These are phyloP conservation scores for Fusarium palustre DNA, from an alignment of 2,329 filamentous ascomycete genomes.

Conservation along the genomic window DNA sequence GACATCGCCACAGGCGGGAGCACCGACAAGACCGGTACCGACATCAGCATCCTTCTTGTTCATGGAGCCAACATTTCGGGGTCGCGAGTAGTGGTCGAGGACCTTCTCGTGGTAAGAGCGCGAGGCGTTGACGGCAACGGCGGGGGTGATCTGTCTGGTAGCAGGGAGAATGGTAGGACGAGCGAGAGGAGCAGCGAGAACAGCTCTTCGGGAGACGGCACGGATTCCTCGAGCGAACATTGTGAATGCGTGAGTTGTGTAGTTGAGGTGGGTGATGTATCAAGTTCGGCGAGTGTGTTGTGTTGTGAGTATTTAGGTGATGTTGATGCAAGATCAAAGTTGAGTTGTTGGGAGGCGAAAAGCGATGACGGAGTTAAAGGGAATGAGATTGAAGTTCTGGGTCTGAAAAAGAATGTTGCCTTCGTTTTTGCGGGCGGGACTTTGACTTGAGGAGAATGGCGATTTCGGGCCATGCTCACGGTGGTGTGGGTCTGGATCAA, in stretches of 20 bases:
- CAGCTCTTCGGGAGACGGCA: conserved; percentile 58
- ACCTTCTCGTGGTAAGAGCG: conserved; percentile 67
- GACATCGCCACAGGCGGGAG: conserved; percentile 89
- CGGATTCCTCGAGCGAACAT: conserved; percentile 63
- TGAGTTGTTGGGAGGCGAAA: conserved; percentile 40
- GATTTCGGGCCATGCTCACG: conserved; percentile 47
- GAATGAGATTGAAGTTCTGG: conserved; percentile 38
- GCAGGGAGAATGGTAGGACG: conserved; percentile 54
- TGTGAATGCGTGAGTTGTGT: conserved; percentile 40
- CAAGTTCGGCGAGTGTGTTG: conserved; percentile 10
- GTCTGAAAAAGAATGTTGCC: conserved; percentile 46
- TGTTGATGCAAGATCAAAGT: conserved; percentile 27
- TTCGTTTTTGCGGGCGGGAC: conserved; percentile 39
- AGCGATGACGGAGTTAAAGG: conserved; percentile 40
- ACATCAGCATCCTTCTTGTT: conserved; percentile 83
- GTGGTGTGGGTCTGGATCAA: conserved; percentile 21
- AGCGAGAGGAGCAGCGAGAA: conserved; percentile 54
- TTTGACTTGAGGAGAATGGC: conserved; percentile 48
- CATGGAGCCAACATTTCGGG: conserved; percentile 68
- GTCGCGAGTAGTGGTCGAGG: conserved; percentile 64
- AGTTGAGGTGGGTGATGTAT: conserved; percentile 7
- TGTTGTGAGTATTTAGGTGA: conserved; percentile 16
- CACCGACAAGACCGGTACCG: conserved; percentile 90
- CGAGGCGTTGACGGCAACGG: conserved; percentile 55
- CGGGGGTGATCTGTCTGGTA: conserved; percentile 57